Evolutionary conservation across 2,329 filamentous ascomycete genomes (phyloP).

Genomic region (Ceratocystis colombiana): DNA sequence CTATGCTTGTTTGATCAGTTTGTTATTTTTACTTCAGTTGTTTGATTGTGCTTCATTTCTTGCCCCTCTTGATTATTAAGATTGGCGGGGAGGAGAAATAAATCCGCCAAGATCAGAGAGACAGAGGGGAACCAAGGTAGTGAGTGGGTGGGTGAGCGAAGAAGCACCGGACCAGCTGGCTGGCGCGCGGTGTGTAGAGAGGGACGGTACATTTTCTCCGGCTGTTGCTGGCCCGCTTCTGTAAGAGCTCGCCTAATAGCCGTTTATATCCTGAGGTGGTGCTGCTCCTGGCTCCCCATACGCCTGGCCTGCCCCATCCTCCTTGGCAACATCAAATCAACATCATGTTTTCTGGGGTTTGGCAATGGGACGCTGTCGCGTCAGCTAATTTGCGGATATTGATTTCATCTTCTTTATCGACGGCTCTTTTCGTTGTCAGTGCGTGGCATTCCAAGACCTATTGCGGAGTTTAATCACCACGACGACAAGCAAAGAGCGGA

Average conservation of each 20-base stretch:
- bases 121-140: neutral
- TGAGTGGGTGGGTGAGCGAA: neutral
- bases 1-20: neutral
- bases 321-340: neutral
- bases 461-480: neutral
- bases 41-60: neutral
- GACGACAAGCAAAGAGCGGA: neutral
- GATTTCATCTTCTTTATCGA: neutral
- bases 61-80: neutral
- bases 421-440: neutral
- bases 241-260: no score
- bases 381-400: neutral
- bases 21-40: neutral
- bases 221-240: no score
- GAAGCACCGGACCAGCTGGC: neutral
- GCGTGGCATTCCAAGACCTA: constrained; percentile 3
- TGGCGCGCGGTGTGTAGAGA: neutral
- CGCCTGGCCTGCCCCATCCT: neutral
- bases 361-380: neutral
- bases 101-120: constrained; percentile 1
- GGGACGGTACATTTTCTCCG: no score
- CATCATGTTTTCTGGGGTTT: neutral
- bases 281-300: no score
- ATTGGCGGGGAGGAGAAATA: constrained; percentile 12
- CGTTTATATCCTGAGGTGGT: no score